Conservation (phyloP, 2,329 filamentous ascomycete genomes). For the Sphaerulina musiva region DNA sequence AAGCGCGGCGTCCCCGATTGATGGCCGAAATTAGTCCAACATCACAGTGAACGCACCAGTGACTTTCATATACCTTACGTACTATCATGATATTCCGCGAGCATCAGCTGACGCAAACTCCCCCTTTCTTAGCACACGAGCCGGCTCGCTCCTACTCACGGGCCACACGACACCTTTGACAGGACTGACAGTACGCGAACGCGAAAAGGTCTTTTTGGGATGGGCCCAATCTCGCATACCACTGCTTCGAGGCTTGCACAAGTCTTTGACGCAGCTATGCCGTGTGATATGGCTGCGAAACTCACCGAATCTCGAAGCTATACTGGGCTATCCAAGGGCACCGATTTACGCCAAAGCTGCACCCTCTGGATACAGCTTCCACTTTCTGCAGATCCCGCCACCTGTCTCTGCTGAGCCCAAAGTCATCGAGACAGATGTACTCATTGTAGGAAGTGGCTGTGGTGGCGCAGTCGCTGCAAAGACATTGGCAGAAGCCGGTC, state of each 20-base stretch:
- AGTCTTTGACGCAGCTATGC: conserved; percentile 50
- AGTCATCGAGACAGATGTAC: conserved; percentile 68
- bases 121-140: conserved; percentile 46
- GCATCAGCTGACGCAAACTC: conserved; percentile 14
- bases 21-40: conserved; percentile 17
- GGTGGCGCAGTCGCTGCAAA: conserved; percentile 78
- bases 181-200: conserved; percentile 53
- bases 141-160: conserved; percentile 60
- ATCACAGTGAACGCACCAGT: neutral
- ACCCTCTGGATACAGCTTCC: conserved; percentile 47
- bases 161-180: conserved; percentile 59
- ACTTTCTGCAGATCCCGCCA: conserved; percentile 56
- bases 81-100: neutral
- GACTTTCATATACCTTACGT: neutral
- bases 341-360: conserved; percentile 51
- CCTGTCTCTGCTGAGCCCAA: conserved; percentile 39
- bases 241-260: conserved; percentile 50
- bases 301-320: conserved; percentile 48
- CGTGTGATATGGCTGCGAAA: conserved; percentile 52
- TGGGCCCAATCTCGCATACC: conserved; percentile 57
- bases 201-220: conserved; percentile 55
- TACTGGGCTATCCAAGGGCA: conserved; percentile 54
- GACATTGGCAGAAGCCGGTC: conserved; percentile 68
- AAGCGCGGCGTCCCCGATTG: conserved; percentile 4
- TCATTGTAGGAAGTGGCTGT: conserved; percentile 81